Conservation (phyloP, 371 early-diverging fungal genomes). For the Zopfochytrium polystomum region DNA sequence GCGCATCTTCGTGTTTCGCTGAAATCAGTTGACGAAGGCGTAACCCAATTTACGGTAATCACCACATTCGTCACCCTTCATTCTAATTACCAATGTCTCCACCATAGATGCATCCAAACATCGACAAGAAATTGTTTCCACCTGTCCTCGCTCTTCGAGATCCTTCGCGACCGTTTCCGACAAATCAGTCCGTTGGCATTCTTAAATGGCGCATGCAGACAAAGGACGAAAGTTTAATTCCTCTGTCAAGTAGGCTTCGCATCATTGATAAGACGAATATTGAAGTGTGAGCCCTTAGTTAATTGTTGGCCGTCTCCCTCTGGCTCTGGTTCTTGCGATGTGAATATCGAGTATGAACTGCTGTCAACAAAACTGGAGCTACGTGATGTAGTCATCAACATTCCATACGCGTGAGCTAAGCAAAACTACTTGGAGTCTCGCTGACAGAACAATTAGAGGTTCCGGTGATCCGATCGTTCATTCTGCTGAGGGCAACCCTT, state of each 20-base stretch:
- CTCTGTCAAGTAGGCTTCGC: constrained; percentile 68
- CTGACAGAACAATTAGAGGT: constrained; percentile 25
- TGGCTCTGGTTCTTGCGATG: constrained; percentile 82
- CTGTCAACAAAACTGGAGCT: constrained; percentile 70
- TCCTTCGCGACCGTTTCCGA: constrained; percentile 76
- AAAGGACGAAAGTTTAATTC: constrained; percentile 77
- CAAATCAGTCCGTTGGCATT: constrained; percentile 78
- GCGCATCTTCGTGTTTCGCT: constrained; percentile 61
- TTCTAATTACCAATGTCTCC: background rate
- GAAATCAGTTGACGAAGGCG: constrained; percentile 51
- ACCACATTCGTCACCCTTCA: background rate
- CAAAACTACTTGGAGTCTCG: background rate
- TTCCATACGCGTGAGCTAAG: constrained; percentile 79
- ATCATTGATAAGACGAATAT: background rate
- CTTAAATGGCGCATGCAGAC: constrained; percentile 84
- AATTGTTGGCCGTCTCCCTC: constrained; percentile 96
- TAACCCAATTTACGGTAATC: constrained; percentile 74
- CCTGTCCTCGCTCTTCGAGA: constrained; percentile 80
- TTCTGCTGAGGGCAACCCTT: constrained; percentile 73
- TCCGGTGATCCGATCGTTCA: constrained; percentile 69
- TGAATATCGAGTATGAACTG: constrained; percentile 92
- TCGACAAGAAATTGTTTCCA: constrained; percentile 86
- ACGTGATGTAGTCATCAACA: constrained; percentile 79
- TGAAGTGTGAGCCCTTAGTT: constrained; percentile 46
- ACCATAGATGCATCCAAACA: constrained; percentile 89